Evolutionary conservation across 2,329 filamentous ascomycete genomes (phyloP).

Genomic region (Diaporthe citri): DNA sequence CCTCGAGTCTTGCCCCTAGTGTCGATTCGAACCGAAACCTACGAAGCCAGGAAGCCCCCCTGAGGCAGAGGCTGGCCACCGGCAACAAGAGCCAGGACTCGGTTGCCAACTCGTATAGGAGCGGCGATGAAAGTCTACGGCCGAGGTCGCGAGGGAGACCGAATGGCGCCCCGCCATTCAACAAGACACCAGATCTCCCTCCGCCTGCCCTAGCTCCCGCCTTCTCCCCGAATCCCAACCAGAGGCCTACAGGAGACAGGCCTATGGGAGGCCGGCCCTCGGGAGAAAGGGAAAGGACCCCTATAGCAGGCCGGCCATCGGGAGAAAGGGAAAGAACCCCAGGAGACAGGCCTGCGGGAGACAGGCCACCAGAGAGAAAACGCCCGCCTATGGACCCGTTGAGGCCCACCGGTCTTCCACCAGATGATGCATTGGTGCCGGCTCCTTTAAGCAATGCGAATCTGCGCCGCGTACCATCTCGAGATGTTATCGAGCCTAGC

Average conservation of each 20-base stretch:
- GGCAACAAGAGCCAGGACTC: slow-evolving; percentile 72
- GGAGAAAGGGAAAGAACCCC: slow-evolving; percentile 48
- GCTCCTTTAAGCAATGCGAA: slow-evolving; percentile 68
- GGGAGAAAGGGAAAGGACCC: slow-evolving; percentile 48
- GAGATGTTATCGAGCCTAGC: slow-evolving; percentile 33
- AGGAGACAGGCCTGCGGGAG: slow-evolving; percentile 51
- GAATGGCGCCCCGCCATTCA: slow-evolving; percentile 54
- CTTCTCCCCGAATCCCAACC: slow-evolving; percentile 35
- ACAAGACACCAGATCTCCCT: slow-evolving; percentile 45
- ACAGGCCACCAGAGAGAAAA: slow-evolving; percentile 72
- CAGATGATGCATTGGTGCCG: slow-evolving; percentile 67
- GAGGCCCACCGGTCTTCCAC: slow-evolving; percentile 58
- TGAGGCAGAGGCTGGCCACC: slow-evolving; percentile 60
- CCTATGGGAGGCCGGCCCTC: slow-evolving; percentile 55
- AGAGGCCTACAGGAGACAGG: slow-evolving; percentile 48
- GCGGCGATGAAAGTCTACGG: slow-evolving; percentile 64
- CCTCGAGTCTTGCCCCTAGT: slow-evolving; percentile 55
- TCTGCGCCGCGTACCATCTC: slow-evolving; percentile 49
- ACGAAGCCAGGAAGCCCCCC: slow-evolving; percentile 55
- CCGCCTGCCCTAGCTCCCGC: slow-evolving; percentile 41
- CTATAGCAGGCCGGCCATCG: neutral
- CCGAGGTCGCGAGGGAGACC: slow-evolving; percentile 60
- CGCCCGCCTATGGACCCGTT: slow-evolving; percentile 75
- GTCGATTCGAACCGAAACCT: slow-evolving; percentile 61
- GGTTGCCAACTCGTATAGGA: slow-evolving; percentile 62